phyloP scores from a whole-genome alignment of 106 monocot genomes.

The Dactylorhiza incarnata region DNA sequence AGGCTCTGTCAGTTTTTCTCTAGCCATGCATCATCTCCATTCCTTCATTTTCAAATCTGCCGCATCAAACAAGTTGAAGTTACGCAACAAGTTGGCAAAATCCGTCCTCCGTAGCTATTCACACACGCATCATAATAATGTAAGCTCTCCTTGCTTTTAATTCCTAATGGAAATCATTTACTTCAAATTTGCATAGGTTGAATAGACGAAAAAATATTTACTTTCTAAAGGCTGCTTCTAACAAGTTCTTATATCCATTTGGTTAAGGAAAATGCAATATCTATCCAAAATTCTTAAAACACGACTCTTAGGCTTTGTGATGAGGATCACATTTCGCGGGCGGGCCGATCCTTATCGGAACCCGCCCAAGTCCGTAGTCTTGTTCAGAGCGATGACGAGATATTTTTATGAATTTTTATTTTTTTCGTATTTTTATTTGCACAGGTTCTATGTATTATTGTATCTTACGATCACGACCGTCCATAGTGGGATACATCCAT shows the following conservation, averaged over 20 bases:
- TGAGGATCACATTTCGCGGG: no score
- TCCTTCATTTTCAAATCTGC: slow-evolving; percentile 45
- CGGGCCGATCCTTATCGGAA: no score
- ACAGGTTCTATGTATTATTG: no score
- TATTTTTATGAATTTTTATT: no score
- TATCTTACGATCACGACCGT: no score
- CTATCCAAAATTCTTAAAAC: no score
- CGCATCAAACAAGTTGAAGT: slow-evolving; percentile 24
- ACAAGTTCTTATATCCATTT: background rate
- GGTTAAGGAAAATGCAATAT: no score
- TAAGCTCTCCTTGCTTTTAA: slow-evolving; percentile 11
- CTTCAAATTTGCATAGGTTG: background rate
- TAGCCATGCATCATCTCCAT: slow-evolving; percentile 79
- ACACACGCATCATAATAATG: slow-evolving; percentile 51
- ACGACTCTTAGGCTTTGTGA: no score
- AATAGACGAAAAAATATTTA: background rate
- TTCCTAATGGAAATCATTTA: background rate
- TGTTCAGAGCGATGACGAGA: no score
- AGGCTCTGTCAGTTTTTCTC: slow-evolving; percentile 46
- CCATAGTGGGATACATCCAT: no score
- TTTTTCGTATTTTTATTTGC: no score
- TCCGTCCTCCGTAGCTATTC: slow-evolving; percentile 67
- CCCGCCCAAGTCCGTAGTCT: no score
- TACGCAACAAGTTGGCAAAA: slow-evolving; percentile 59
- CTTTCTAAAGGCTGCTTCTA: background rate